phyloP scores from a whole-genome alignment of 2,329 filamentous ascomycete species.

The Ambrosiella beaveri region DNA sequence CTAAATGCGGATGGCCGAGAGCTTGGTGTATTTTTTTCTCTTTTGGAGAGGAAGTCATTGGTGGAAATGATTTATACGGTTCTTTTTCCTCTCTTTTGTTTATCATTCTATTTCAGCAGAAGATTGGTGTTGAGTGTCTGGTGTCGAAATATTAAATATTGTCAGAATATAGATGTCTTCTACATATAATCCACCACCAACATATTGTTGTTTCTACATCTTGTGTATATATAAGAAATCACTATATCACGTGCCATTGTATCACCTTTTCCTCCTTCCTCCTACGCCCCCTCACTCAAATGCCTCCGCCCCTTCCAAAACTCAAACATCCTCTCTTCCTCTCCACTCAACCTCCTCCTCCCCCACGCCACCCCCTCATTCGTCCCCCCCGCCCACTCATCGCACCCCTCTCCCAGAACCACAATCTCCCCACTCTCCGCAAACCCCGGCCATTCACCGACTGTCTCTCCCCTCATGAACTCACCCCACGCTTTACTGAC shows the following conservation, averaged over 20 bases:
- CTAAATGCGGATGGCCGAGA: too few relatives aligned
- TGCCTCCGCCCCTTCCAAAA: constrained; percentile 44
- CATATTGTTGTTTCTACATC: too few relatives aligned
- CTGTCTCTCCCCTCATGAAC: constrained; percentile 18
- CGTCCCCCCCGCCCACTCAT: constrained; percentile 29
- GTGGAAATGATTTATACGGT: background rate
- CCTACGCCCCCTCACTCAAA: constrained; percentile 24
- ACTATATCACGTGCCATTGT: too few relatives aligned
- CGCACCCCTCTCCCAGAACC: constrained; percentile 43
- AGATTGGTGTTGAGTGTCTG: too few relatives aligned
- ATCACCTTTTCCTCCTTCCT: too few relatives aligned
- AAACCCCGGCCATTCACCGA: constrained; percentile 25
- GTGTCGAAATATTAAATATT: too few relatives aligned
- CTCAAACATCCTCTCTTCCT: constrained; percentile 31
- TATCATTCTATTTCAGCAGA: background rate
- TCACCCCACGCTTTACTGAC: constrained; percentile 29
- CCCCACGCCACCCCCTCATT: constrained; percentile 27
- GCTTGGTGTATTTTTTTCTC: constrained; percentile 6
- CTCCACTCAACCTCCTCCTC: constrained; percentile 25
- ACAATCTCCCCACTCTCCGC: constrained; percentile 21
- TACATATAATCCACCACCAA: too few relatives aligned
- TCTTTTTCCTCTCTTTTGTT: background rate
- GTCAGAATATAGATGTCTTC: too few relatives aligned
- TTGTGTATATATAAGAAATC: too few relatives aligned
- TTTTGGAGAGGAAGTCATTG: background rate